These are phyloP conservation scores for Backusella circina DNA, from an alignment of 192 early-diverging fungal species.

Conservation along the genomic window DNA sequence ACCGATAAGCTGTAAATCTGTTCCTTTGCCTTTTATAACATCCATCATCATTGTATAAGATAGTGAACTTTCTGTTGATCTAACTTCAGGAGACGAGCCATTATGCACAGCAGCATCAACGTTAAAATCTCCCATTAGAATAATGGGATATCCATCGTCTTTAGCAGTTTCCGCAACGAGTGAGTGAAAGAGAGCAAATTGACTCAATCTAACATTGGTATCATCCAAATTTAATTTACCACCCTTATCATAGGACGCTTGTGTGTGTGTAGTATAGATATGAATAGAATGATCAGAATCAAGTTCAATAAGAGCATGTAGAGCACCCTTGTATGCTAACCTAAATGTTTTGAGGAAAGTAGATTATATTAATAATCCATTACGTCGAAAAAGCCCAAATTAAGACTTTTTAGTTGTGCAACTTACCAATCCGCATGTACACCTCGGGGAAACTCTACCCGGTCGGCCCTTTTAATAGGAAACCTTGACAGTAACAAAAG, in stretches of 20 bases:
- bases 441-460: constrained; percentile 62
- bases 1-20: neutral
- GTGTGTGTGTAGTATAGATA: constrained; percentile 82
- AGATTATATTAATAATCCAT: neutral
- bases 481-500: constrained; percentile 68
- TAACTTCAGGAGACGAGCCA: neutral
- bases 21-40: constrained; percentile 42
- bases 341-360: constrained; percentile 9
- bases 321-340: constrained; percentile 68
- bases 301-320: constrained; percentile 69
- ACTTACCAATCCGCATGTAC: constrained; percentile 67
- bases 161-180: constrained; percentile 53
- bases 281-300: constrained; percentile 47
- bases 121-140: constrained; percentile 55
- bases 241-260: constrained; percentile 63
- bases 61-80: constrained; percentile 32
- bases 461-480: constrained; percentile 55
- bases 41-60: constrained; percentile 61
- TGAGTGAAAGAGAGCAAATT: constrained; percentile 60
- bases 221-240: constrained; percentile 46
- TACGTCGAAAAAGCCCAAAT: no score
- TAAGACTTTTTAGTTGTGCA: neutral
- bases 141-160: constrained; percentile 16
- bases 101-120: constrained; percentile 47
- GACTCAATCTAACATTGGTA: constrained; percentile 54